Conservation (phyloP, 2,329 filamentous ascomycete species). For the Cladophialophora yegresii region DNA sequence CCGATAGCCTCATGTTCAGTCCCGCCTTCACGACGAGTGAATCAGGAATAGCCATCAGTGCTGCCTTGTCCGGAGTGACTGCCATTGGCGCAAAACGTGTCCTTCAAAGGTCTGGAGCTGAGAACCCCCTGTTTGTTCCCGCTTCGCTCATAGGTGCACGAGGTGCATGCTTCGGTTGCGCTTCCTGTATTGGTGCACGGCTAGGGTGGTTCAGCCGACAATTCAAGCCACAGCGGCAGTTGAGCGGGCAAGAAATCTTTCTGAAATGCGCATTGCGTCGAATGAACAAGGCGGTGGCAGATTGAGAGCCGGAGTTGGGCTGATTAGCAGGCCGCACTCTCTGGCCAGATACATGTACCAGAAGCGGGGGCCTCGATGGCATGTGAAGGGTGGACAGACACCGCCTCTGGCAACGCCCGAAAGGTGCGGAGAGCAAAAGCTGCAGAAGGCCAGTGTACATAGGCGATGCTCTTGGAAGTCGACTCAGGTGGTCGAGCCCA, state of each 20-base stretch:
- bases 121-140: neutral
- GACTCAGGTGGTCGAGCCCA: no score
- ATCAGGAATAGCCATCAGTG: conserved; percentile 1
- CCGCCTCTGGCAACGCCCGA: no score
- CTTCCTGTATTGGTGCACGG: neutral
- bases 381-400: no score
- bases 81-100: conserved; percentile 2
- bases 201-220: neutral
- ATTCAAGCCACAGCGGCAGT: conserved; percentile 2
- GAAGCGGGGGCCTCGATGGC: no score
- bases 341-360: no score
- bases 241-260: neutral
- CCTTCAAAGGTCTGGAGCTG: conserved; percentile 9
- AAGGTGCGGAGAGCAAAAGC: no score
- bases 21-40: neutral
- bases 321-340: no score
- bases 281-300: no score
- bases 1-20: neutral
- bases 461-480: no score
- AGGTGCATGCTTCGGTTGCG: neutral
- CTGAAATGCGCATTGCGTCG: neutral
- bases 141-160: conserved; percentile 1
- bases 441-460: no score
- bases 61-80: neutral
- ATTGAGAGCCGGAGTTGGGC: no score